Evolutionary conservation across 2,329 filamentous ascomycete genomes (phyloP).

Genomic region (Arthroderma uncinatum): DNA sequence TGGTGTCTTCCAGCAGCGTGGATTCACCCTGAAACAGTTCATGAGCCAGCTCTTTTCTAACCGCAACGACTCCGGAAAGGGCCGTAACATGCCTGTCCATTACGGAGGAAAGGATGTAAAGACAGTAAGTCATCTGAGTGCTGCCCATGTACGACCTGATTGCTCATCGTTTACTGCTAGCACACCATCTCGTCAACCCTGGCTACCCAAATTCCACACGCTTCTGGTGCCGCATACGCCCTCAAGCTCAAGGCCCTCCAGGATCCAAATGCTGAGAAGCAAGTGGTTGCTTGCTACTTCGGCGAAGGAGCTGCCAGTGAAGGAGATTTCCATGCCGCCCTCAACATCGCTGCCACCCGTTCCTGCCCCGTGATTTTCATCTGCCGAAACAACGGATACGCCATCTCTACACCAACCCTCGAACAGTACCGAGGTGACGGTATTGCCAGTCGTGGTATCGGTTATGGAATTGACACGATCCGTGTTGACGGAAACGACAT

Average conservation of each 20-base stretch:
- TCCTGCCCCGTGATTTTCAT: conserved; percentile 83
- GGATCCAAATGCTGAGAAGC: conserved; percentile 54
- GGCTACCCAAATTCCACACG: conserved; percentile 82
- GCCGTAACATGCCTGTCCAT: conserved; percentile 95
- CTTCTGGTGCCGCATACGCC: conserved; percentile 75
- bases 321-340: conserved; percentile 80
- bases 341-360: conserved; percentile 82
- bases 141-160: not conserved
- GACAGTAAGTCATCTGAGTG: conserved; percentile 48
- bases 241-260: conserved; percentile 68
- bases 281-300: conserved; percentile 74
- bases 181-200: conserved; percentile 79
- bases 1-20: conserved; percentile 79
- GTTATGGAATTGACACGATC: conserved; percentile 90
- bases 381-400: conserved; percentile 86
- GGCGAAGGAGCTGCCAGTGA: conserved; percentile 84
- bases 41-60: conserved; percentile 96
- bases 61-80: conserved; percentile 62
- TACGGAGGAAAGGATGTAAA: conserved; percentile 78
- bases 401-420: conserved; percentile 77
- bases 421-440: conserved; percentile 89
- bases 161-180: conserved; percentile 28
- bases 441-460: conserved; percentile 73
- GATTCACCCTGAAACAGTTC: conserved; percentile 76
- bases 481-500: conserved; percentile 92